Base-by-base conservation (phyloP, 2,329 filamentous ascomycete genomes). In the Aureobasidium sp. region DNA sequence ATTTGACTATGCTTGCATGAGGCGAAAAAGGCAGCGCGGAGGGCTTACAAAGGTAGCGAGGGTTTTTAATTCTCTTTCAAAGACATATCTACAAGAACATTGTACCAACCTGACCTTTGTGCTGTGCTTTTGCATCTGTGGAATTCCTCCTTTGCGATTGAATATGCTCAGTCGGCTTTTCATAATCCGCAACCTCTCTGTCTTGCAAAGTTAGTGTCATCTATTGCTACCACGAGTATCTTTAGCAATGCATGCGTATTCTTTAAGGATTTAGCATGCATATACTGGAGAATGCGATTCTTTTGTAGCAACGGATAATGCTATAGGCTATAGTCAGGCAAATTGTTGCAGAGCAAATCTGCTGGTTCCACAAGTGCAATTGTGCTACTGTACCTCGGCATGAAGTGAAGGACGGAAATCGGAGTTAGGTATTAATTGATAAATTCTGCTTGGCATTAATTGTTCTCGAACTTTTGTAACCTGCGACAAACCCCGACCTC, bases 401-500 rank as follows among this genome's bases (percentile, higher is more conserved):
- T 24, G 6, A 6, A 34, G 30, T 21, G 42, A 30, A 25, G 30
- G 27, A 17, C 40, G 40, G 40, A 21, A 34, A 14, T 6, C 30
- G 30, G 30, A 34, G 30, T 6, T 12, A 14, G 14, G 6, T n/a
- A 34, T n/a, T n/a, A n/a, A n/a, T n/a, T 30, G 27, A 30, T 38
- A 8, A 21, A 38, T 38, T 38, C 16, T 38, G 24, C 30, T 37
- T 47, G 21, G 30, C 42, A 21, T 17, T n/a, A 25, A 21, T 47
- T 34, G 41, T 45, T 37, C 44, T 48, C 22, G 32, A 48, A 48
- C 44, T 47, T 47, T 48, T 48, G 22, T 37, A 5, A 19, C 7
- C 27, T n/a, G 41, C 41, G 29, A 3, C 27, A n/a, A 17, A 11
- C 41, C n/a, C 24, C 27, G 41, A 45, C 7, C 27, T 22, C 29